Conservation (phyloP, 176 grass and related monocot species). For the Oryza meridionalis region DNA sequence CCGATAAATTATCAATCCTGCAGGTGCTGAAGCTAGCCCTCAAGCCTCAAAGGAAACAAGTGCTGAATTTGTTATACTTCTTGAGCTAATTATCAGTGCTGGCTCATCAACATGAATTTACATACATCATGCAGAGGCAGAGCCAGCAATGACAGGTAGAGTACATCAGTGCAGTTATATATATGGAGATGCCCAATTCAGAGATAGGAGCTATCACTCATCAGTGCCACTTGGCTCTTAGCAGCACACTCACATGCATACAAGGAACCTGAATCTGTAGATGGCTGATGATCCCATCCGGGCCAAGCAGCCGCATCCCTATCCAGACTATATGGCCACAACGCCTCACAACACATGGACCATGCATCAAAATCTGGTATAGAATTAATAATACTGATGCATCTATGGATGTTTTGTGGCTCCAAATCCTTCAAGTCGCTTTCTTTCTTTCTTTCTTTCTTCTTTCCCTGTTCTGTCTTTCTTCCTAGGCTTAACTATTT, state of each 20-base stretch:
- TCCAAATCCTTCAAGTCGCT: not conserved
- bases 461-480: not conserved
- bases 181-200: not conserved
- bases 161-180: not conserved
- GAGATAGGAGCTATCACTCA: not conserved
- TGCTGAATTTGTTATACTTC: not conserved
- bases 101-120: not conserved
- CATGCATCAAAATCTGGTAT: not conserved
- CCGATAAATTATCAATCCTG: no score
- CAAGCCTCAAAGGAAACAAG: no score
- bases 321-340: slow-evolving; percentile 29
- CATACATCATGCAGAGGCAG: not conserved
- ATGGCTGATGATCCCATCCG: not conserved
- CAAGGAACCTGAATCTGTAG: not conserved
- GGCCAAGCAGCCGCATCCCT: slow-evolving; percentile 4
- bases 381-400: not conserved
- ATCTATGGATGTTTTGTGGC: not conserved
- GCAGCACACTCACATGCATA: not conserved
- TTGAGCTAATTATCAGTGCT: not conserved
- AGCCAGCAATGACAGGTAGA: not conserved
- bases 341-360: not conserved
- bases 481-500: not conserved
- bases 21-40: no score
- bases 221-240: not conserved
- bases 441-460: not conserved